phyloP scores from a whole-genome alignment of 1,284 basidiomycete species.

The Volvariella surrecta region DNA sequence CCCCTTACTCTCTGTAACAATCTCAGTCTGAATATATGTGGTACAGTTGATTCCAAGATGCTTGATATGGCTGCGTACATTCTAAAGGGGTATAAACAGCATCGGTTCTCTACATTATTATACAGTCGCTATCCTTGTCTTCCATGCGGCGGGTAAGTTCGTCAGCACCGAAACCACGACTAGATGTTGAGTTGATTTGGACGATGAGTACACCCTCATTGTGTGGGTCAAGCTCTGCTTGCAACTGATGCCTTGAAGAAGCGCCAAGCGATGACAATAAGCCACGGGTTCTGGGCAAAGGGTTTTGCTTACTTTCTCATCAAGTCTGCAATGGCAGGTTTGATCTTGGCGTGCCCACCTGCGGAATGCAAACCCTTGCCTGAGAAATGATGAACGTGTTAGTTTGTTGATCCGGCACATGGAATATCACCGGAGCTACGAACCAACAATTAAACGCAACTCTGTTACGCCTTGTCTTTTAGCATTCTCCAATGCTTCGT shows the following conservation, averaged over 20 bases:
- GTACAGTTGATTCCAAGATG: not conserved
- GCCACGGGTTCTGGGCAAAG: not conserved
- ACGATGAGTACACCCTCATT: constrained; percentile 88
- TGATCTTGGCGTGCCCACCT: constrained; percentile 79
- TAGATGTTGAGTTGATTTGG: constrained; percentile 40
- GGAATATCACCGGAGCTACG: constrained; percentile 19
- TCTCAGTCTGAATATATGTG: not conserved
- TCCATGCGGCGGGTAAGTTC: constrained; percentile 52
- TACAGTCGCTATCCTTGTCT: constrained; percentile 48
- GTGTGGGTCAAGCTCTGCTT: constrained; percentile 71
- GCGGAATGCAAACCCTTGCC: constrained; percentile 85
- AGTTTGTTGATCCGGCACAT: not conserved
- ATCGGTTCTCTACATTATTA: constrained; percentile 51
- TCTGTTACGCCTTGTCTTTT: constrained; percentile 58
- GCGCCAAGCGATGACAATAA: too few species aligned
- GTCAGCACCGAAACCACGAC: constrained; percentile 43
- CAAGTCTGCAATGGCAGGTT: constrained; percentile 86
- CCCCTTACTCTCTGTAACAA: constrained; percentile 5
- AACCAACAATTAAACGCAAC: constrained; percentile 83
- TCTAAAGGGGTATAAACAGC: not conserved
- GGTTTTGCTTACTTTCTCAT: constrained; percentile 60
- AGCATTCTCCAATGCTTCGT: constrained; percentile 62
- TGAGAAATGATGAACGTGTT: constrained; percentile 10
- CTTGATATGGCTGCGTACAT: too few species aligned
- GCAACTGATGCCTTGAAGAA: constrained; percentile 53